A percentile compares a stretch with the other conserved stretches of the same genome.
Evolutionary conservation across 2,329 filamentous ascomycete species (phyloP).

Genomic region (Colletotrichum gloeosporioides): DNA sequence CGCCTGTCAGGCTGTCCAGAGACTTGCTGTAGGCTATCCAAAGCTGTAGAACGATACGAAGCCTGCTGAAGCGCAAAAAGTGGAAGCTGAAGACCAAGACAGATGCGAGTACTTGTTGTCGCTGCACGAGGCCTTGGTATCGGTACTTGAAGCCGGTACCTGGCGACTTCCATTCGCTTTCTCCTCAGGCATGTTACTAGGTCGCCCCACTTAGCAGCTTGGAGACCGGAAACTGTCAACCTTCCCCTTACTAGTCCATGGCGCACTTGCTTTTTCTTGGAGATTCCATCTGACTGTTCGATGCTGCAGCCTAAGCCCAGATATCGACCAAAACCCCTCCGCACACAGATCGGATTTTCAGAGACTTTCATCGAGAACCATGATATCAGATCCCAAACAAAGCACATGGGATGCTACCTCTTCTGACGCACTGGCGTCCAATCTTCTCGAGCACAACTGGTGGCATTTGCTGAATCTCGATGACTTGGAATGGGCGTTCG

Average conservation of each 20-base stretch:
- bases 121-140: neutral
- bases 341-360: slow-evolving; percentile 3
- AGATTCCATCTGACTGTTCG: slow-evolving; percentile 9
- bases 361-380: slow-evolving; percentile 9
- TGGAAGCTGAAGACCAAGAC: neutral
- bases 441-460: neutral
- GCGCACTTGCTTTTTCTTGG: neutral
- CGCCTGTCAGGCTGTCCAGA: neutral
- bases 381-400: slow-evolving; percentile 18
- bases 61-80: neutral
- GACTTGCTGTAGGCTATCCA: neutral
- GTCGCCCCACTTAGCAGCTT: neutral
- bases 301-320: slow-evolving; percentile 12
- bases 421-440: slow-evolving; percentile 18
- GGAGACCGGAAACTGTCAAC: neutral
- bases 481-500: slow-evolving; percentile 21
- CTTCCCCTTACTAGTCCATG: neutral
- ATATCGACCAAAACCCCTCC: slow-evolving; percentile 4
- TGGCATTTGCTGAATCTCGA: slow-evolving; percentile 22
- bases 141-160: neutral
- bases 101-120: neutral
- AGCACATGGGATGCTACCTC: neutral
- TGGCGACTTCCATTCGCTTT: neutral
- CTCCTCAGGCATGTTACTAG: neutral
- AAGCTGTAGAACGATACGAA: neutral